These are phyloP conservation scores for Cryomyces minteri DNA, from an alignment of 495 filamentous ascomycete species.

Conservation along the genomic window DNA sequence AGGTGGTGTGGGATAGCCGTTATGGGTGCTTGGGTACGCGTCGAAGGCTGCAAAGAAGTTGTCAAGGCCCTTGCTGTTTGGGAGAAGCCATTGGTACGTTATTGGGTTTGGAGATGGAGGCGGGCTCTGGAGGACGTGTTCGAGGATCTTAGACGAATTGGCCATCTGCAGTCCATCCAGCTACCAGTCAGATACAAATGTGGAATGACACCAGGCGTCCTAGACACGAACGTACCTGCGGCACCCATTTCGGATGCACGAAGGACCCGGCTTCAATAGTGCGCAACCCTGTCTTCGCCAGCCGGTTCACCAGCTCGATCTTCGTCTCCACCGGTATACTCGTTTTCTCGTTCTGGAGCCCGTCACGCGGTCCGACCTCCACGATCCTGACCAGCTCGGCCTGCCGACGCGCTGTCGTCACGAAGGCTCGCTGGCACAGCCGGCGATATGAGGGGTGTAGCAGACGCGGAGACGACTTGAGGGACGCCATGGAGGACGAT, in stretches of 20 bases:
- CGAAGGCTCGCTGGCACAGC: neutral
- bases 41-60: slow-evolving; percentile 27
- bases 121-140: slow-evolving; percentile 43
- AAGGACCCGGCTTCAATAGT: slow-evolving; percentile 93
- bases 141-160: slow-evolving; percentile 66
- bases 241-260: slow-evolving; percentile 94
- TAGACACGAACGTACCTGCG: slow-evolving; percentile 41
- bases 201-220: neutral
- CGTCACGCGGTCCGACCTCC: slow-evolving; percentile 88
- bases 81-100: slow-evolving; percentile 84
- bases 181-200: neutral
- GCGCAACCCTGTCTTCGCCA: slow-evolving; percentile 69
- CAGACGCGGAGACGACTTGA: neutral
- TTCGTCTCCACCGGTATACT: slow-evolving; percentile 66
- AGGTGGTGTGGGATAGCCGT: slow-evolving; percentile 17
- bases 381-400: slow-evolving; percentile 44
- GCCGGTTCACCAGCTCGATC: slow-evolving; percentile 57
- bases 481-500: neutral
- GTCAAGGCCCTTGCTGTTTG: slow-evolving; percentile 68
- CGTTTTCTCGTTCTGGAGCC: slow-evolving; percentile 88
- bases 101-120: slow-evolving; percentile 43
- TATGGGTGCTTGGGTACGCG: slow-evolving; percentile 19
- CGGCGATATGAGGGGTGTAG: neutral
- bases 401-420: neutral
- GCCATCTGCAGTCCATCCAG: slow-evolving; percentile 49